Conservation (phyloP, 192 early-diverging fungal species). For the Gamsiella multidivaricata region DNA sequence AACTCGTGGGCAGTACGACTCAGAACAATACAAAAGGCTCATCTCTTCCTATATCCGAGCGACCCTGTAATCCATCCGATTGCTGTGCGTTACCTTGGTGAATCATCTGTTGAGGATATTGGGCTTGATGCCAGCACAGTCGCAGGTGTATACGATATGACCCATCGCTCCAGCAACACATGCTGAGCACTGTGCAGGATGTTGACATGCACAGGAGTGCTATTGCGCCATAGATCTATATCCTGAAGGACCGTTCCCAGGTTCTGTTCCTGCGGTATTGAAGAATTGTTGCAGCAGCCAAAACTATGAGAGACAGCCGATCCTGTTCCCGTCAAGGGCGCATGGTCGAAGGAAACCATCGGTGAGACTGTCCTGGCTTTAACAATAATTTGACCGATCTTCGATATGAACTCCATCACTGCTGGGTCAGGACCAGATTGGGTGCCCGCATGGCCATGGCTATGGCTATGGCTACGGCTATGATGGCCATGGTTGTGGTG, state of each 20-base stretch:
- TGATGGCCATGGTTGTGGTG: conserved; percentile 5
- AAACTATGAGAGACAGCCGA: not conserved
- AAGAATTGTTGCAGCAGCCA: not conserved
- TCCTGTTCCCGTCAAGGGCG: not conserved
- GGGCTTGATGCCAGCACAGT: conserved; percentile 1
- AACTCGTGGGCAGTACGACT: too few species aligned
- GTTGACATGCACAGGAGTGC: conserved; percentile 46
- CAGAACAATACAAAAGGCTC: not conserved
- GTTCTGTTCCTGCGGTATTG: conserved; percentile 17
- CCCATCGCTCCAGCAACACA: conserved; percentile 44
- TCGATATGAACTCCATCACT: conserved; percentile 53
- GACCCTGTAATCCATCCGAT: not conserved
- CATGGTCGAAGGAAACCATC: not conserved
- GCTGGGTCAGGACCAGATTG: conserved; percentile 32
- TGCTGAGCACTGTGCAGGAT: conserved; percentile 40
- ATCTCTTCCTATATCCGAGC: not conserved
- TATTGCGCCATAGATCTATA: conserved; percentile 43
- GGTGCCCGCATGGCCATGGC: not conserved
- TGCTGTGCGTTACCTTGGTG: conserved; percentile 22
- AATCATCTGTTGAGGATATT: not conserved
- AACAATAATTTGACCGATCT: conserved; percentile 49
- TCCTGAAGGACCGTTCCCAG: conserved; percentile 38
- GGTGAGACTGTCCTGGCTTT: conserved; percentile 40
- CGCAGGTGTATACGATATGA: conserved; percentile 41
- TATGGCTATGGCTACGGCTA: not conserved